phyloP scores from a whole-genome alignment of 2,329 filamentous ascomycete species.

The Sclerotinia glacialis region DNA sequence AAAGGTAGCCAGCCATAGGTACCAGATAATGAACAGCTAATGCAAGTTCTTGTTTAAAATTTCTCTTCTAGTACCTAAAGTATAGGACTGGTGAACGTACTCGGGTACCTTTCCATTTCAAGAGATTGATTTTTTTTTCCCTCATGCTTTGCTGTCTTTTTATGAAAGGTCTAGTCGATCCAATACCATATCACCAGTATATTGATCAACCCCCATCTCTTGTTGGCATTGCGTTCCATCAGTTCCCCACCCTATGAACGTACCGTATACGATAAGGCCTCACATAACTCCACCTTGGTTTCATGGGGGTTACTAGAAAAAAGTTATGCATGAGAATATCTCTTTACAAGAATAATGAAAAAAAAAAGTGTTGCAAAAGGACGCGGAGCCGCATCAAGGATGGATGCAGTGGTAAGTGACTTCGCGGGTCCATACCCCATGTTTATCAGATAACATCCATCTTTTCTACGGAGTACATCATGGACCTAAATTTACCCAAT shows the following conservation, averaged over 20 bases:
- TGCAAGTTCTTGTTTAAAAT: background rate
- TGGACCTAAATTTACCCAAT: no score
- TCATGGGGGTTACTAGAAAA: background rate
- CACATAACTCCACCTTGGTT: conserved; percentile 11
- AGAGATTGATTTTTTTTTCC: background rate
- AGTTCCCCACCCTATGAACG: conserved; percentile 13
- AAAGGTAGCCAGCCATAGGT: background rate
- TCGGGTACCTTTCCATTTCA: background rate
- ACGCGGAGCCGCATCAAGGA: background rate
- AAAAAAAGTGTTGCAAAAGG: background rate
- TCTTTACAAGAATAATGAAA: background rate
- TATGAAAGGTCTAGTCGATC: conserved; percentile 12
- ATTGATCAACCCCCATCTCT: conserved; percentile 18
- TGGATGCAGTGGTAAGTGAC: background rate
- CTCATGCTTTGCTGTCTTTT: conserved; percentile 20
- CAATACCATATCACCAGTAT: conserved; percentile 17
- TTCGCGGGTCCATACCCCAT: background rate
- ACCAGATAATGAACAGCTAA: background rate
- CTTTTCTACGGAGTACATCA: no score
- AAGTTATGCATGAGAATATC: background rate
- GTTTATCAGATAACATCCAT: background rate
- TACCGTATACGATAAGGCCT: background rate
- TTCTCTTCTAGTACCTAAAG: conserved; percentile 8
- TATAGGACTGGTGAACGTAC: background rate
- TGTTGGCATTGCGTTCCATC: conserved; percentile 18